Evolutionary conservation across 2,329 filamentous ascomycete genomes (phyloP).

Genomic region (Epichloe glyceriae): DNA sequence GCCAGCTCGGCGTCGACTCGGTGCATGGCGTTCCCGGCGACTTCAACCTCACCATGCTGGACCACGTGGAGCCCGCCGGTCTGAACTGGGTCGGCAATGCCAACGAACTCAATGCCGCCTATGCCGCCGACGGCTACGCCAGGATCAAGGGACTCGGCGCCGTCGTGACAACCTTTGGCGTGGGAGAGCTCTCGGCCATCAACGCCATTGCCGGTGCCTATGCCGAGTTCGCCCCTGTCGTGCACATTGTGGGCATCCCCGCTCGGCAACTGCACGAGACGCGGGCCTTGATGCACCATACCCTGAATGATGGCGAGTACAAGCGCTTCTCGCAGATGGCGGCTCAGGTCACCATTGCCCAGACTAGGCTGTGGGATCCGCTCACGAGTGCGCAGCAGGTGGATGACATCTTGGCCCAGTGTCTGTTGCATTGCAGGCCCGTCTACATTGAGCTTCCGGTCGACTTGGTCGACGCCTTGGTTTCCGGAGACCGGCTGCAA

Average conservation of each 20-base stretch:
- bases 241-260: constrained; percentile 46
- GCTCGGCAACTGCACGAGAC: constrained; percentile 28
- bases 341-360: constrained; percentile 34
- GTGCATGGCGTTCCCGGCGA: constrained; percentile 38
- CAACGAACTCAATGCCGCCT: constrained; percentile 46
- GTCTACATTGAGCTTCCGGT: constrained; percentile 43
- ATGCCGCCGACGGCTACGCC: constrained; percentile 45
- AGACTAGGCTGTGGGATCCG: constrained; percentile 30
- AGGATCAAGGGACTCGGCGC: constrained; percentile 36
- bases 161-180: constrained; percentile 46
- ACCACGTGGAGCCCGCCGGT: constrained; percentile 23
- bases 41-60: constrained; percentile 25
- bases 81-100: constrained; percentile 36
- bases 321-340: constrained; percentile 36
- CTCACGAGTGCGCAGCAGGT: constrained; percentile 34
- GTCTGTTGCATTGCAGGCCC: constrained; percentile 38
- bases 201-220: constrained; percentile 47
- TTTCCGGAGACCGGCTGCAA: constrained; percentile 20
- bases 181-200: constrained; percentile 43
- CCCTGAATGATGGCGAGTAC: constrained; percentile 42
- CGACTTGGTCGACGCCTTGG: constrained; percentile 31
- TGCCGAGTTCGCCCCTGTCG: constrained; percentile 40
- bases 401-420: constrained; percentile 17
- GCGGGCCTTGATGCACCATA: constrained; percentile 36
- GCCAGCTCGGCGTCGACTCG: constrained; percentile 44